Base-by-base conservation (phyloP, 2,329 filamentous ascomycete genomes). In the Raffaelea ambrosiae region DNA sequence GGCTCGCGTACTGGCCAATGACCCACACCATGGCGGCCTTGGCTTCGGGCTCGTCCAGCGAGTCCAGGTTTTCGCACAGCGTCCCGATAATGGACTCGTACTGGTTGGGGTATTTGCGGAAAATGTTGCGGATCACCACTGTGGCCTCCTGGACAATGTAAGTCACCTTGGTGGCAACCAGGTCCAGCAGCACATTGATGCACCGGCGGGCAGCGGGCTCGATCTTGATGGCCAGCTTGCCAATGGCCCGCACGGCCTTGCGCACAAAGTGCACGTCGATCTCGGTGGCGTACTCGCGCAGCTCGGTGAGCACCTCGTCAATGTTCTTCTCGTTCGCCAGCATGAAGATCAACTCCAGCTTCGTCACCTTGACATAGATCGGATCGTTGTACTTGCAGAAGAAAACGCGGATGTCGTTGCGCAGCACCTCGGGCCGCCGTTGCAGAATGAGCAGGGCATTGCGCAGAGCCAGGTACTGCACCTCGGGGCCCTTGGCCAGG, bases 321-420 rank as follows among this genome's bases (percentile, higher is more conserved):
- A 98, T 98, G 63, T 98, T 98, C 59, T 84, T 86, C 66, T 96
- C 89, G 31, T 81, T 95, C 8, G 93, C 93, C 51, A 98, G 77
- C 93, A 97, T 98, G 67, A 98, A 98, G 56, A 98, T 97, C 57
- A 98, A 78, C 67, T 98, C 93, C 44, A 98, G 76, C 68, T 98
- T 98, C 16, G 93, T 98, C 45, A 98, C 93, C 67, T 98, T 98
- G 69, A 98, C 93, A 64, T 97, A 98, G 54, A 98, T 98, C 0
- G 93, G 93, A 61, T 98, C 93, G 64, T 98, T 98, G 69, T 98
- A 98, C 74, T 98, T 98, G 81, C 93, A 98, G 69, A 98, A 98
- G 70, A 98, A 98, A 29, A 98, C 93, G 42, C 93, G 82, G 53
- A 98, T 97, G 65, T 98, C 93, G 66, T 96, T 97, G 54, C 89